Percentiles rank a stretch among this genome's conserved stretches.
Conservation (phyloP, 495 filamentous ascomycete species). For the Sporormia fimetaria region DNA sequence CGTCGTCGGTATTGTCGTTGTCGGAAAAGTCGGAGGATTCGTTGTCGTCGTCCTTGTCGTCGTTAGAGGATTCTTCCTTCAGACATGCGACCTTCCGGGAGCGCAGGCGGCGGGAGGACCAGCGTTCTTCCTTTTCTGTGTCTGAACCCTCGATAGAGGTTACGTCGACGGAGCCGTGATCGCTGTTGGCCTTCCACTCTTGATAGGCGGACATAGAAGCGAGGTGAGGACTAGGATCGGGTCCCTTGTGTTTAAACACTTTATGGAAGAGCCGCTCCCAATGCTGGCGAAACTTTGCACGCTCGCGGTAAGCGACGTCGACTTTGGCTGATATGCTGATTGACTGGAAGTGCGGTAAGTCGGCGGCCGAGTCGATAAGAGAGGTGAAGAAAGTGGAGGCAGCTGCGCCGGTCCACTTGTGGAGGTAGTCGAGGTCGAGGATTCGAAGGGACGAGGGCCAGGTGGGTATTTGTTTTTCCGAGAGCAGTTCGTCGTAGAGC, state of each 20-base stretch:
- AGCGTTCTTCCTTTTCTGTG: constrained; percentile 8
- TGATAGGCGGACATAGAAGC: constrained; percentile 25
- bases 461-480: constrained; percentile 47
- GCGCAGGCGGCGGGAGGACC: not conserved
- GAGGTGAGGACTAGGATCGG: constrained; percentile 40
- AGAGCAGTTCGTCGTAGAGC: constrained; percentile 52
- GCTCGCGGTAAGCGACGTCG: constrained; percentile 62
- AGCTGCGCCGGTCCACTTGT: constrained; percentile 52
- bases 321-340: constrained; percentile 62
- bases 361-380: constrained; percentile 53
- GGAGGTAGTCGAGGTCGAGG: constrained; percentile 62
- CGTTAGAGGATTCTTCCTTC: not conserved
- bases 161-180: too few relatives aligned
- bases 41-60: constrained; percentile 8
- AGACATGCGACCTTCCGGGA: too few relatives aligned
- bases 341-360: constrained; percentile 50
- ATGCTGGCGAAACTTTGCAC: constrained; percentile 57
- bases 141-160: not conserved
- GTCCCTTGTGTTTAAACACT: constrained; percentile 50
- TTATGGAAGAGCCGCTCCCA: constrained; percentile 54
- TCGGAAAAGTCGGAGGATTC: constrained; percentile 18
- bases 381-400: constrained; percentile 68
- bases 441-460: constrained; percentile 62
- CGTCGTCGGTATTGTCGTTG: too few relatives aligned
- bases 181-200: constrained; percentile 22